phyloP scores from a whole-genome alignment of 75 land plant species.

The Cupressus sempervirens region DNA sequence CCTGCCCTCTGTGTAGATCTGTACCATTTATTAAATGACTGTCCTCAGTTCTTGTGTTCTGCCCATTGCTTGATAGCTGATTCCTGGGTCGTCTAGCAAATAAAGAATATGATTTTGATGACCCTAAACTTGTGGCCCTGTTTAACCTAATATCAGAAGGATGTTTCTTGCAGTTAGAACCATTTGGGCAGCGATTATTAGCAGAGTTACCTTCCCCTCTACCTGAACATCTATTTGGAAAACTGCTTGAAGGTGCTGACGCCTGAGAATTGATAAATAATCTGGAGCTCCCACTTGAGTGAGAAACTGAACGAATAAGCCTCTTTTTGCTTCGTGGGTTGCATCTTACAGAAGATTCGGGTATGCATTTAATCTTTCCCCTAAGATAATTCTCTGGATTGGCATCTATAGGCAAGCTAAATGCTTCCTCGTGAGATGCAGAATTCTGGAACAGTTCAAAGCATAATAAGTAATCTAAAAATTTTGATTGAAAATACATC shows the following conservation, averaged over 20 bases:
- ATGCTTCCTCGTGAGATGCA: constrained; percentile 3
- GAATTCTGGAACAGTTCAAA: constrained; percentile 7
- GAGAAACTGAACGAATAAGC: neutral
- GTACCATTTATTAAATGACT: constrained; percentile 2
- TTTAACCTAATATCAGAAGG: constrained; percentile 26
- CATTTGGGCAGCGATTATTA: constrained; percentile 17
- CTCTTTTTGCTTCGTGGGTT: constrained; percentile 19
- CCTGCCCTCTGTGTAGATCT: neutral
- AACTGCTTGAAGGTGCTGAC: constrained; percentile 10
- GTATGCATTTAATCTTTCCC: constrained; percentile 18
- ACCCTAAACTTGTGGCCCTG: constrained; percentile 41
- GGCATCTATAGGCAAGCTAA: neutral
- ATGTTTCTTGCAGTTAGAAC: constrained; percentile 27
- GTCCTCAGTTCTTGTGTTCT: neutral
- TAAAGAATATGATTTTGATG: constrained; percentile 30
- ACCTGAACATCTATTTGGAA: constrained; percentile 4
- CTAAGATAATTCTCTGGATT: constrained; percentile 9
- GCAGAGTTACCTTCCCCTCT: constrained; percentile 9
- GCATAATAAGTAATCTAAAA: neutral
- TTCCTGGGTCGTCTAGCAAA: constrained; percentile 20
- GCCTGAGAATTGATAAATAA: constrained; percentile 6
- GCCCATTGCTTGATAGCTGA: neutral
- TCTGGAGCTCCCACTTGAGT: constrained; percentile 25
- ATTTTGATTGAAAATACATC: neutral
- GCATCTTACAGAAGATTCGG: constrained; percentile 9